Evolutionary conservation across 768 basidiomycete genomes (phyloP), one percentile per base, ranked within the genome.

Genomic region (Harrya chromipes): DNA sequence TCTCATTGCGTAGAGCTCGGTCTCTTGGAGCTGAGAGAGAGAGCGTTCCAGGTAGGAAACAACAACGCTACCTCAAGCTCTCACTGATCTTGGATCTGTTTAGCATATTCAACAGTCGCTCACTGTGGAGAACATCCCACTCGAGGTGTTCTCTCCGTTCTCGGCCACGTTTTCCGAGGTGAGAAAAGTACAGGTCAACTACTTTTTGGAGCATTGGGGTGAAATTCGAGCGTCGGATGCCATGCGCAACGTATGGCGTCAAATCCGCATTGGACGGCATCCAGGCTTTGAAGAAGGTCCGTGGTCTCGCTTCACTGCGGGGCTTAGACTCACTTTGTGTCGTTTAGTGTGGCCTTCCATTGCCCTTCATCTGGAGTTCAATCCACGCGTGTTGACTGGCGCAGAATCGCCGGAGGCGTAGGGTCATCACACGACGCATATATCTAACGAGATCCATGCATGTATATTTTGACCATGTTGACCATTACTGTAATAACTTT

Each of bases 201-300:
- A 80, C 71, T 92, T 92, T 74, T 69, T 92, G 40, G 75, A 80
- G 36, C 83, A 92, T 60, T 94, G 91, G 91, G 70, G 76, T 34
- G 85, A 89, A 26, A 90, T 94, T 47, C 84, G 89, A 36, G 70
- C 78, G n/a, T 89, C 87, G n/a, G 82, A 85, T 16, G 79, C 85
- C 12, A 90, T 94, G 89, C 79, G 78, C 47, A 79, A 77, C 54
- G 85, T 94, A 5, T 93, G 90, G 87, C 79, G 83, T 49, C 88
- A 92, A 67, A 91, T 94, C 36, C 75, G 92, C 47, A 75, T 81
- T 41, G 91, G 91, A 38, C 76, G 87, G 29, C 87, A 92, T 63
- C 86, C 89, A 16, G 90, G 91, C 1, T 93, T 92, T 61, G 91
- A 92, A 69, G 88, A 91, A 77, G 85, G 86, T 85, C 14, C 10